These are phyloP conservation scores for Diplodia seriata DNA, from an alignment of 2,329 filamentous ascomycete species.

Conservation along the genomic window DNA sequence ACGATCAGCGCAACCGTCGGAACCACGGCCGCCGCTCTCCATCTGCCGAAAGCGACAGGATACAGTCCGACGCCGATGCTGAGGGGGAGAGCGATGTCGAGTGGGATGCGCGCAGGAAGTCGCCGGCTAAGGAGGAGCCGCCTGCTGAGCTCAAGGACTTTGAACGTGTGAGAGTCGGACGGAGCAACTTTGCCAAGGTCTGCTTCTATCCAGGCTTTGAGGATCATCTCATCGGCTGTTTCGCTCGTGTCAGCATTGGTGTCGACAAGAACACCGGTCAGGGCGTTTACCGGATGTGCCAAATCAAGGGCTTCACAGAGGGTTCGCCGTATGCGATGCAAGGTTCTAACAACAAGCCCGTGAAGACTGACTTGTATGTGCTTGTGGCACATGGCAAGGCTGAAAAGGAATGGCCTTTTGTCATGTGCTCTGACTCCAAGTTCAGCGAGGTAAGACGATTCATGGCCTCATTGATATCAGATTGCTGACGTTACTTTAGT, in stretches of 20 bases:
- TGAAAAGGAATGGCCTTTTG: conserved; percentile 85
- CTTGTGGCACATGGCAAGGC: conserved; percentile 82
- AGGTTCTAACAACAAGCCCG: conserved; percentile 73
- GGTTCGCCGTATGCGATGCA: conserved; percentile 86
- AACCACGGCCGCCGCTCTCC: conserved; percentile 23
- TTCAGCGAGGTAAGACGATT: conserved; percentile 74
- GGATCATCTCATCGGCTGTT: conserved; percentile 80
- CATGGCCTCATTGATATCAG: conserved; percentile 12
- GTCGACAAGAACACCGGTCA: conserved; percentile 74
- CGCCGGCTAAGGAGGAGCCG: conserved; percentile 66
- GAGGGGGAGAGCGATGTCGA: conserved; percentile 82
- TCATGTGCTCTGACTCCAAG: conserved; percentile 82
- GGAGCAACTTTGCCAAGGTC: conserved; percentile 85
- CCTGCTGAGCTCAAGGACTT: conserved; percentile 80
- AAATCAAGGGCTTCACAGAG: conserved; percentile 83
- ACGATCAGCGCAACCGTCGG: conserved; percentile 60
- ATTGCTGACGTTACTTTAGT: conserved; percentile 50
- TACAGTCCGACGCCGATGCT: conserved; percentile 64
- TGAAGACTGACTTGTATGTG: conserved; percentile 87
- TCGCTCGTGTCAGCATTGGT: conserved; percentile 82
- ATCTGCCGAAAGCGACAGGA: conserved; percentile 50
- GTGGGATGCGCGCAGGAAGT: conserved; percentile 65
- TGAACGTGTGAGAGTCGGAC: conserved; percentile 81
- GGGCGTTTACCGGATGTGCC: conserved; percentile 84
- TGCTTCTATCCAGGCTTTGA: conserved; percentile 95